Conservation (phyloP, 257 asterid genomes). For the Nicotiana knightiana region DNA sequence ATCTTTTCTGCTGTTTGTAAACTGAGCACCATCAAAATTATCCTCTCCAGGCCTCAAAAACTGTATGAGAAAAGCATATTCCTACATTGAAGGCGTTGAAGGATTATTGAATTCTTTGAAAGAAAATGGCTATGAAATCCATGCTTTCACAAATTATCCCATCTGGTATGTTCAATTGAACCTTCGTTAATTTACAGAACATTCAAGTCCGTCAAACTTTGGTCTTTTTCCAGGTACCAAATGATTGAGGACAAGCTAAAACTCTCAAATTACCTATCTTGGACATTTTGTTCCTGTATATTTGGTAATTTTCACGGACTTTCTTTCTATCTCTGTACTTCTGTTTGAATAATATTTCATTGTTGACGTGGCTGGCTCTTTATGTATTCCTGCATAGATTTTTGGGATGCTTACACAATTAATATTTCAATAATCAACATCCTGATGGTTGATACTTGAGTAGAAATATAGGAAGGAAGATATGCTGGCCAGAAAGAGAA, state of each 20-base stretch:
- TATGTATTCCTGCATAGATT: not conserved
- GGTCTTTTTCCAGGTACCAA: conserved; percentile 51
- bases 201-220: not conserved
- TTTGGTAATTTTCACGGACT: conserved; percentile 44
- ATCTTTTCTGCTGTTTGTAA: not conserved
- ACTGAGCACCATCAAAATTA: conserved; percentile 4
- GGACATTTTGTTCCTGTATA: conserved; percentile 95
- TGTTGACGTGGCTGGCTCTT: not conserved
- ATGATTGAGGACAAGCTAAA: conserved; percentile 82
- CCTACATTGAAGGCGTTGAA: conserved; percentile 76
- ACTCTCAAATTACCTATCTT: conserved; percentile 72
- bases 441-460: not conserved
- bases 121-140: conserved; percentile 79
- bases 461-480: not conserved
- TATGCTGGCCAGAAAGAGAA: not conserved
- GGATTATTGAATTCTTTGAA: conserved; percentile 59
- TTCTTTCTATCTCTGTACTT: not conserved
- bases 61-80: conserved; percentile 71
- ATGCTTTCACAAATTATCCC: conserved; percentile 88
- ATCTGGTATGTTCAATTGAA: conserved; percentile 45
- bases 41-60: conserved; percentile 63
- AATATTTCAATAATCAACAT: not conserved
- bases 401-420: not conserved
- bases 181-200: not conserved
- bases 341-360: not conserved